Evolutionary conservation across 2,329 filamentous ascomycete species (phyloP).

Genomic region (Zopfia rhizophila): DNA sequence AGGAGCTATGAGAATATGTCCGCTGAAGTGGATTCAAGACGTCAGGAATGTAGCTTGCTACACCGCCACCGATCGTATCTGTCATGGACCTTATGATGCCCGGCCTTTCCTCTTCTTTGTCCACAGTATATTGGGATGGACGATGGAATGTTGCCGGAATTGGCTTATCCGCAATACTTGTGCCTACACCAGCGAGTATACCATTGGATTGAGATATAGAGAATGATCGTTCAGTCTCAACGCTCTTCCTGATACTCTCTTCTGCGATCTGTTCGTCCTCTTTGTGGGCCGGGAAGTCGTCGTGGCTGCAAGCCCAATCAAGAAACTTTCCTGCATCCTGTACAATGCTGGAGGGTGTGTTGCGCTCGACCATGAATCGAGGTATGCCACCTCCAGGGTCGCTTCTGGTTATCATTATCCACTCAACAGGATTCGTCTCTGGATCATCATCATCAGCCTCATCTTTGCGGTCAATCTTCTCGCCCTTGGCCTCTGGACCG

Average conservation of each 20-base stretch:
- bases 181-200: constrained; percentile 49
- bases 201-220: constrained; percentile 47
- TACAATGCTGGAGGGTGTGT: constrained; percentile 83
- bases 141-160: constrained; percentile 27
- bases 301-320: constrained; percentile 74
- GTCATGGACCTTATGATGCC: constrained; percentile 20
- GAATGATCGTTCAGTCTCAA: constrained; percentile 30
- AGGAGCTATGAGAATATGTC: constrained; percentile 38
- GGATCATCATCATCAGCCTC: constrained; percentile 50
- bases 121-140: constrained; percentile 29
- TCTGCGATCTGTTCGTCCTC: constrained; percentile 39
- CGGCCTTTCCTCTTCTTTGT: constrained; percentile 17
- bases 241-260: constrained; percentile 22
- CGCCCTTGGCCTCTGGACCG: constrained; percentile 50
- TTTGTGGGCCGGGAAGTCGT: constrained; percentile 52
- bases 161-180: constrained; percentile 47
- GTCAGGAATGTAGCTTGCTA: constrained; percentile 28
- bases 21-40: constrained; percentile 40
- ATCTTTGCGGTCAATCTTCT: constrained; percentile 41
- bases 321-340: constrained; percentile 83
- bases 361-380: constrained; percentile 89
- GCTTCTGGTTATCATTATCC: constrained; percentile 91
- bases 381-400: constrained; percentile 91
- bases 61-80: no score
- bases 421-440: constrained; percentile 77